phyloP scores from a whole-genome alignment of 1,284 basidiomycete species.

The Marasmius oreades region DNA sequence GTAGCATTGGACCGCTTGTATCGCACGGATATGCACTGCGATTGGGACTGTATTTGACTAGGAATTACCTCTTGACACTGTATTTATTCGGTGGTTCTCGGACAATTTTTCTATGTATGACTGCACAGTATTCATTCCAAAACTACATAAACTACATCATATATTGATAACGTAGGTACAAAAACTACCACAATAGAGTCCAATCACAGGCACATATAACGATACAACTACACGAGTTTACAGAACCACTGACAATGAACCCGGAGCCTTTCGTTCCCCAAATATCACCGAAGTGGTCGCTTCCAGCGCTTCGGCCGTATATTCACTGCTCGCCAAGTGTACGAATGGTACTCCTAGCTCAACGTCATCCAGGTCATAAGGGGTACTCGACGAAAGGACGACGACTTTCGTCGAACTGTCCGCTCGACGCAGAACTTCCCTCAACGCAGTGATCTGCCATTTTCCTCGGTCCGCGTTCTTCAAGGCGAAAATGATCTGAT shows the following conservation, averaged over 20 bases:
- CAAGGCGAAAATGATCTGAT: constrained; percentile 49
- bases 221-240: not conserved
- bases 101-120: not conserved
- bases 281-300: constrained; percentile 4
- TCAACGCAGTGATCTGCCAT: constrained; percentile 52
- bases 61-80: not conserved
- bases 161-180: too few species aligned
- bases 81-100: not conserved
- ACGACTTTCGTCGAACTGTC: not conserved
- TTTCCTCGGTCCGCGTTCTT: constrained; percentile 49
- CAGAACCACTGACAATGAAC: not conserved
- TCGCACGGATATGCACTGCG: not conserved
- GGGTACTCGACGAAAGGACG: constrained; percentile 7
- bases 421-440: constrained; percentile 21
- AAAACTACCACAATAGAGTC: too few species aligned
- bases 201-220: not conserved
- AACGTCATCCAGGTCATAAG: constrained; percentile 7
- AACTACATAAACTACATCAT: too few species aligned
- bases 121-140: not conserved
- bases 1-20: not conserved
- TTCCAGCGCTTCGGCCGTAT: constrained; percentile 5
- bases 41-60: not conserved
- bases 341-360: not conserved
- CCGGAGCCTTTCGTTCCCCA: constrained; percentile 5
- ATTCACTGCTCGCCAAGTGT: constrained; percentile 7